Evolutionary conservation across 805 yeast species (phyloP).

Genomic region (Starmerella stigmatis): DNA sequence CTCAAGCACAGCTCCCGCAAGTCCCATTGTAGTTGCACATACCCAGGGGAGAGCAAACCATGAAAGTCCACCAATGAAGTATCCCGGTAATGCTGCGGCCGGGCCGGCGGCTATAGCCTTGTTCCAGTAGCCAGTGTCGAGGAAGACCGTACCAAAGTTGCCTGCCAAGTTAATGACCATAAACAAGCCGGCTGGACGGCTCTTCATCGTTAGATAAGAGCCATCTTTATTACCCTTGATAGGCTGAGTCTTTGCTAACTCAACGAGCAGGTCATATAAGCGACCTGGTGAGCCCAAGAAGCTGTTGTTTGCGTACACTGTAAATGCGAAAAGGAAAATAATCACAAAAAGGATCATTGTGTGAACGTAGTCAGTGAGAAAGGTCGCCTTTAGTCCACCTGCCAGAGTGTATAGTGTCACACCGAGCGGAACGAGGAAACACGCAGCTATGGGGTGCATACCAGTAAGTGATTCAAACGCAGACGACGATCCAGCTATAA

Average conservation of each 20-base stretch:
- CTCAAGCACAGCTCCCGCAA: slow-evolving; percentile 71
- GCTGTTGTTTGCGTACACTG: slow-evolving; percentile 60
- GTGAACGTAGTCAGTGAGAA: slow-evolving; percentile 68
- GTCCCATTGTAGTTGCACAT: slow-evolving; percentile 73
- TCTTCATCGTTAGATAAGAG: slow-evolving; percentile 77
- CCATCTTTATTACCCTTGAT: slow-evolving; percentile 74
- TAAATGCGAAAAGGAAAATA: slow-evolving; percentile 70
- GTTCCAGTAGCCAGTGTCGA: slow-evolving; percentile 82
- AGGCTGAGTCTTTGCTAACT: slow-evolving; percentile 48
- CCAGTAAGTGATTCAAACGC: slow-evolving; percentile 74
- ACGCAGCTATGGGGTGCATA: slow-evolving; percentile 68
- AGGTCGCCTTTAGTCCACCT: slow-evolving; percentile 78
- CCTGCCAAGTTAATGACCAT: slow-evolving; percentile 82
- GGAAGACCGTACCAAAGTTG: slow-evolving; percentile 77
- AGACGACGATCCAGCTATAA: slow-evolving; percentile 83
- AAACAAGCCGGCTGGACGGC: slow-evolving; percentile 79
- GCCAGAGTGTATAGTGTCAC: slow-evolving; percentile 62
- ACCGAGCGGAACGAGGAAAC: slow-evolving; percentile 73
- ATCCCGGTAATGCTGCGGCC: slow-evolving; percentile 76
- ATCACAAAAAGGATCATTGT: slow-evolving; percentile 72
- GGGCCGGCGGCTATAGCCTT: slow-evolving; percentile 82
- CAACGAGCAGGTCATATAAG: slow-evolving; percentile 64
- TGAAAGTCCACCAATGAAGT: slow-evolving; percentile 75
- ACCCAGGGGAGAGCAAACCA: slow-evolving; percentile 89
- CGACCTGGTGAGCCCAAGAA: slow-evolving; percentile 70